Conservation (phyloP, 2,329 filamentous ascomycete genomes). For the Aureobasidium zeae region DNA sequence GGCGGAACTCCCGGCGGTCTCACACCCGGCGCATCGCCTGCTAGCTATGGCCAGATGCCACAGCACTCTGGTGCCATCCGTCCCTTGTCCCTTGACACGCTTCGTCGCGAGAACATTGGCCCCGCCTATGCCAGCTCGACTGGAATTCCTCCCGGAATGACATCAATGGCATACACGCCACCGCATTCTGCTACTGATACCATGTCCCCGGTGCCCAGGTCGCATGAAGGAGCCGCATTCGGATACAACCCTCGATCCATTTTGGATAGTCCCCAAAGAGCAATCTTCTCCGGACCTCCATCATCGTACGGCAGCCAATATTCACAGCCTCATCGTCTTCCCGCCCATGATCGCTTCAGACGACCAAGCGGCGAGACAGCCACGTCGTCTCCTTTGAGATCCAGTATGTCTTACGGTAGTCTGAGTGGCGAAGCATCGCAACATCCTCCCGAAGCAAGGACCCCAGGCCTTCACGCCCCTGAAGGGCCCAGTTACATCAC, state of each 20-base stretch:
- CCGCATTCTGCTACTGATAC: conserved; percentile 41
- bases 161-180: conserved; percentile 55
- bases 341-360: conserved; percentile 35
- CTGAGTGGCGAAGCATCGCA: conserved; percentile 9
- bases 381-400: conserved; percentile 34
- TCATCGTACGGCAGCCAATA: conserved; percentile 17
- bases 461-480: neutral
- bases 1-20: conserved; percentile 37
- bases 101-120: conserved; percentile 56
- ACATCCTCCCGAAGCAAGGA: conserved; percentile 6
- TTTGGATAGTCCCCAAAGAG: conserved; percentile 17
- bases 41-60: conserved; percentile 24
- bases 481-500: conserved; percentile 10
- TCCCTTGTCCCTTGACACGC: conserved; percentile 58
- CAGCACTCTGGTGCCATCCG: conserved; percentile 49
- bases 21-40: conserved; percentile 41
- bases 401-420: conserved; percentile 38
- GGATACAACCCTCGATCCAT: conserved; percentile 25
- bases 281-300: conserved; percentile 15
- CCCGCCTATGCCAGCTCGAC: conserved; percentile 52
- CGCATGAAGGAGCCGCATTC: conserved; percentile 33
- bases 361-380: conserved; percentile 35
- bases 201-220: conserved; percentile 36
- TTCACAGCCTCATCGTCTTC: conserved; percentile 34
- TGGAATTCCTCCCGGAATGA: conserved; percentile 58